These are phyloP conservation scores for Dothistroma septosporum DNA, from an alignment of 2,329 filamentous ascomycete species.

Conservation along the genomic window DNA sequence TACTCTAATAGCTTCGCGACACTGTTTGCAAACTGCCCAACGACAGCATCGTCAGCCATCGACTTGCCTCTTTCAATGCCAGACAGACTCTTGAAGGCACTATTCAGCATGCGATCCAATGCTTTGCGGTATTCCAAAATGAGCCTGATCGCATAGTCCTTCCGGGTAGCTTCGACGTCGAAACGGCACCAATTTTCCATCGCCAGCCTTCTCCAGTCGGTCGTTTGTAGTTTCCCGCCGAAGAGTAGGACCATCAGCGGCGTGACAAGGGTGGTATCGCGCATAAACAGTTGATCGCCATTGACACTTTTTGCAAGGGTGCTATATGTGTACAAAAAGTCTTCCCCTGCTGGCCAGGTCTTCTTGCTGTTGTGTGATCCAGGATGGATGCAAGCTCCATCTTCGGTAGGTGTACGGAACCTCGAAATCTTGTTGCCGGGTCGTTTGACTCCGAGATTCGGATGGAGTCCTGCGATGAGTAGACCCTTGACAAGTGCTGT, in stretches of 20 bases:
- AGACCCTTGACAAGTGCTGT: slow-evolving; percentile 46
- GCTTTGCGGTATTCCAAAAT: slow-evolving; percentile 37
- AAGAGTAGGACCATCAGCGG: slow-evolving; percentile 32
- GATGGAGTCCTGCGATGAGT: slow-evolving; percentile 43
- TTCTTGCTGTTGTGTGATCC: slow-evolving; percentile 24
- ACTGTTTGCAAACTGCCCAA: slow-evolving; percentile 20
- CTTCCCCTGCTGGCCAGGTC: slow-evolving; percentile 9
- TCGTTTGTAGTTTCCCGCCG: slow-evolving; percentile 27
- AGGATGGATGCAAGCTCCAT: slow-evolving; percentile 29
- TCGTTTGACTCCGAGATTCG: slow-evolving; percentile 41
- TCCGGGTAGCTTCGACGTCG: slow-evolving; percentile 19
- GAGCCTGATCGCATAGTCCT: slow-evolving; percentile 25
- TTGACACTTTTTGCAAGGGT: slow-evolving; percentile 16
- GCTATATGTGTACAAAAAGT: slow-evolving; percentile 16
- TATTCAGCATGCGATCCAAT: slow-evolving; percentile 31
- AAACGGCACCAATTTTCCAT: slow-evolving; percentile 39
- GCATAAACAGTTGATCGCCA: slow-evolving; percentile 24
- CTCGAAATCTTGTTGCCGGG: slow-evolving; percentile 12
- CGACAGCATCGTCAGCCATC: slow-evolving; percentile 20
- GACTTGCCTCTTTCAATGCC: slow-evolving; percentile 1
- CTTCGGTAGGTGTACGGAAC: slow-evolving; percentile 30
- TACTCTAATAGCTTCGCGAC: slow-evolving; percentile 21
- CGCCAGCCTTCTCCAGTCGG: slow-evolving; percentile 22
- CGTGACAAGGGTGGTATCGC: slow-evolving; percentile 27
- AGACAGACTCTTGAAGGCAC: slow-evolving; percentile 26